phyloP scores from a whole-genome alignment of 1,284 basidiomycete species.

The Stygiomarasmius scandens region DNA sequence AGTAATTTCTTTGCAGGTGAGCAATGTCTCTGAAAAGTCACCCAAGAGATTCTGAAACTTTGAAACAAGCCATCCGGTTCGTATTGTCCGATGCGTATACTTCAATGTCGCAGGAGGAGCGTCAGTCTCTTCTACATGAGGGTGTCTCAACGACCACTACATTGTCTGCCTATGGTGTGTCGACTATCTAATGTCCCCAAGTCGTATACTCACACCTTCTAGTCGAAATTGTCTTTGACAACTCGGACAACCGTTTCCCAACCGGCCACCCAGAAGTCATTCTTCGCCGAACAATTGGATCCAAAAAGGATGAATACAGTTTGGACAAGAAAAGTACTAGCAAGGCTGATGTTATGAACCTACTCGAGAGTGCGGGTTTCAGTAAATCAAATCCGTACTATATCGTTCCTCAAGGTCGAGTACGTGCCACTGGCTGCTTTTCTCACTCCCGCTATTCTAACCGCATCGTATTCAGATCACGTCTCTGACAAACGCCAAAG shows the following conservation, averaged over 20 bases:
- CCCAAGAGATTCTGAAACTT: neutral
- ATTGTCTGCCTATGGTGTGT: constrained; percentile 87
- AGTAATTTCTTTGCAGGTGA: constrained; percentile 94
- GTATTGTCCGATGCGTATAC: constrained; percentile 98
- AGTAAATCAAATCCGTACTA: constrained; percentile 98
- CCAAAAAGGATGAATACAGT: constrained; percentile 99
- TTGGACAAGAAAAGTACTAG: constrained; percentile 94
- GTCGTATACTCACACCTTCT: neutral
- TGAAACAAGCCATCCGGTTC: constrained; percentile 83
- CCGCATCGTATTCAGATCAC: constrained; percentile 70
- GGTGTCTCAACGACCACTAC: constrained; percentile 89
- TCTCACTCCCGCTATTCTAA: neutral
- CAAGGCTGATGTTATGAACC: constrained; percentile 97
- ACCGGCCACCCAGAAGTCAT: constrained; percentile 86
- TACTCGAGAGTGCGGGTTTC: constrained; percentile 95
- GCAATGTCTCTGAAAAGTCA: constrained; percentile 22
- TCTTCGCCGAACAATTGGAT: constrained; percentile 90
- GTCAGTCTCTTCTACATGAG: constrained; percentile 91
- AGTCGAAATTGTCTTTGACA: constrained; percentile 90
- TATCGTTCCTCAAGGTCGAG: constrained; percentile 96
- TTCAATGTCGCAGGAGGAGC: constrained; percentile 92
- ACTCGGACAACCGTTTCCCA: constrained; percentile 88
- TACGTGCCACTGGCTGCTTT: constrained; percentile 42
- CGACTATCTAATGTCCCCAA: constrained; percentile 3
- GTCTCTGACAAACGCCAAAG: constrained; percentile 95